Evolutionary conservation across 1,284 basidiomycete species (phyloP), one percentile per base, ranked within the genome.

Genomic region (Moesziomyces aphidis): DNA sequence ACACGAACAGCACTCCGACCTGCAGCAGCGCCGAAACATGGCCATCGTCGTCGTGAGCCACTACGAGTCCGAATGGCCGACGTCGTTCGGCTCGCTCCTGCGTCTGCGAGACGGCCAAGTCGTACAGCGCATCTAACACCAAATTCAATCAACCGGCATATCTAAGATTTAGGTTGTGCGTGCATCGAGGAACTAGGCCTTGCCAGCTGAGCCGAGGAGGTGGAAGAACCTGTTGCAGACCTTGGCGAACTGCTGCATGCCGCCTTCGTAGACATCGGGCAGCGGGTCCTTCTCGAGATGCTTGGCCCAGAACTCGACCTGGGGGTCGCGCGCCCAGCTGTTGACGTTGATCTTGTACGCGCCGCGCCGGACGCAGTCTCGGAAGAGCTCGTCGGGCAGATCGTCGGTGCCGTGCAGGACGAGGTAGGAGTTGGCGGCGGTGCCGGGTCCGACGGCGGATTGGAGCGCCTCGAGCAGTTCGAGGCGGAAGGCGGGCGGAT

Each of bases 31-130:
- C 19, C 31, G 34, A 9, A 31, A 47, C 17, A 69, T 67, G 58
- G 78, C 77, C 1, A 47, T 84, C 0, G 79, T 84, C 3, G 34
- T 79, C 6, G 79, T 84, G 5, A 82, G 80, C 51, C 83, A 84
- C 55, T 84, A 82, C 60, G 76, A 82, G 47, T 28, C 48, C n/a
- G 83, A 83, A 46, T 84, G 82, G 81, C 82, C 79, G 1, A 55
- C 39, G 5, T 55, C 55, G 1, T 78, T 78, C 42, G 80, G 79
- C 9, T 49, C 59, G 19, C 51, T 82, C 17, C n/a, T 83, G 15
- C 53, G 80, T 0, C 49, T 84, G 17, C 44, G 63, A 11, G 52
- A 78, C 44, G 82, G 83, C 5, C 31, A 50, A 3, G 78, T 77
- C 1, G 59, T 73, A 1, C 76, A 83, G 54, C 59, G 61, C 5